Conservation (phyloP, 371 early-diverging fungal genomes). For the Saksenaea vasiformis region DNA sequence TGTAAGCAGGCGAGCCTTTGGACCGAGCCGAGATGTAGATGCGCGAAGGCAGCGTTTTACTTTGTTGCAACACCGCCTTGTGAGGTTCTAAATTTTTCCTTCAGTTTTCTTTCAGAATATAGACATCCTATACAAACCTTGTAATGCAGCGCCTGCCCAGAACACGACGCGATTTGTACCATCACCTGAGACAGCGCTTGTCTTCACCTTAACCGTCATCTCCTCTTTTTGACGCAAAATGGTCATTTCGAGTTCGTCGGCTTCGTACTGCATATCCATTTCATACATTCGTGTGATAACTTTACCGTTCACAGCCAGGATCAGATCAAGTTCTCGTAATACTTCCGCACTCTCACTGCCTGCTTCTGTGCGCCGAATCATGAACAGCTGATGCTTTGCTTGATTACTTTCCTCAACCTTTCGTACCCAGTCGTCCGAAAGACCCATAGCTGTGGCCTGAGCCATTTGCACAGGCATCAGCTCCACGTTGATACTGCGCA, state of each 20-base stretch:
- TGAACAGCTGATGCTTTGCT: conserved; percentile 70
- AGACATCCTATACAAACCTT: conserved; percentile 40
- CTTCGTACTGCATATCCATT: conserved; percentile 62
- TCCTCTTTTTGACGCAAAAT: conserved; percentile 71
- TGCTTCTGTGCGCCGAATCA: conserved; percentile 71
- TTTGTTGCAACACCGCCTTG: conserved; percentile 80
- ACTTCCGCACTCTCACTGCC: conserved; percentile 65
- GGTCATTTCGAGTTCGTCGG: conserved; percentile 60
- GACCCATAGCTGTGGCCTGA: conserved; percentile 79
- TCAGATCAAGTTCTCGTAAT: conserved; percentile 75
- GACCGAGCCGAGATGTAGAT: conserved; percentile 76
- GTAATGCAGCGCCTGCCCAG: conserved; percentile 75
- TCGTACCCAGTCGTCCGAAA: conserved; percentile 73
- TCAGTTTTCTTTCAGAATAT: background rate
- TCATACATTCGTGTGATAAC: conserved; percentile 72
- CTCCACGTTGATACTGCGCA: conserved; percentile 75
- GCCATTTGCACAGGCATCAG: conserved; percentile 76
- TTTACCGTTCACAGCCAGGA: conserved; percentile 72
- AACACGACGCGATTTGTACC: conserved; percentile 68
- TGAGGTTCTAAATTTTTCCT: conserved; percentile 65
- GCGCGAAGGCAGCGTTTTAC: conserved; percentile 67
- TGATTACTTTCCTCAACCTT: conserved; percentile 74
- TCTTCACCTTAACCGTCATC: conserved; percentile 61
- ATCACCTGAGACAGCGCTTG: conserved; percentile 66
- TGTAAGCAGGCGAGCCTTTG: conserved; percentile 80